These are phyloP conservation scores for Dacryopinax spathularia DNA, from an alignment of 768 basidiomycete species.

Conservation along the genomic window DNA sequence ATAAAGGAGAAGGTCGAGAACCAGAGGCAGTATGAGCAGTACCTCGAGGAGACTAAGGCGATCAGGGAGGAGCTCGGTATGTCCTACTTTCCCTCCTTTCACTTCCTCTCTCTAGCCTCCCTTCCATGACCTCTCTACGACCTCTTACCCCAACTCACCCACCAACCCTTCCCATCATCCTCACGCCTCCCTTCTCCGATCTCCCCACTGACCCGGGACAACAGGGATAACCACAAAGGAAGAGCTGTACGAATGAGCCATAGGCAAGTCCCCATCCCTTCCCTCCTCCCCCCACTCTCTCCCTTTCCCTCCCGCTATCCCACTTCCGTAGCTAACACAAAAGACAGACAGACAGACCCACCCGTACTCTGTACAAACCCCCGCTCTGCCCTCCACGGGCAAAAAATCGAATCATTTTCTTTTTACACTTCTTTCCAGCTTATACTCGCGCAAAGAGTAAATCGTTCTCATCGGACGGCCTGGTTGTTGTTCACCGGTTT, in stretches of 20 bases:
- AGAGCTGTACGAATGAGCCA: constrained; percentile 35
- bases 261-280: not conserved
- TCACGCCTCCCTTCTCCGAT: not conserved
- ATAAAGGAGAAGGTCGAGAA: constrained; percentile 97
- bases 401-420: no score
- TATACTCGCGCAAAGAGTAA: no score
- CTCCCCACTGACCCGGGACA: not conserved
- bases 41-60: constrained; percentile 78
- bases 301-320: not conserved
- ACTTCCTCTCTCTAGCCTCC: not conserved
- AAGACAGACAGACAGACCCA: not conserved
- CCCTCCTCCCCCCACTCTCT: not conserved
- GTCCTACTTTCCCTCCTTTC: constrained; percentile 16
- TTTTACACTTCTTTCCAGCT: no score
- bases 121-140: not conserved
- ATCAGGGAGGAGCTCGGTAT: constrained; percentile 84
- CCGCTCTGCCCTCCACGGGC: no score
- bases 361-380: no score
- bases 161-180: not conserved
- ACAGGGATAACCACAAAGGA: constrained; percentile 48
- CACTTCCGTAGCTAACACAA: not conserved
- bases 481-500: no score
- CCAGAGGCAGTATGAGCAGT: constrained; percentile 84
- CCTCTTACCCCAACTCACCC: not conserved
- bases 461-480: no score